Base-by-base conservation (phyloP, 2,329 filamentous ascomycete species). In the Neofusicoccum kwambonambiense region DNA sequence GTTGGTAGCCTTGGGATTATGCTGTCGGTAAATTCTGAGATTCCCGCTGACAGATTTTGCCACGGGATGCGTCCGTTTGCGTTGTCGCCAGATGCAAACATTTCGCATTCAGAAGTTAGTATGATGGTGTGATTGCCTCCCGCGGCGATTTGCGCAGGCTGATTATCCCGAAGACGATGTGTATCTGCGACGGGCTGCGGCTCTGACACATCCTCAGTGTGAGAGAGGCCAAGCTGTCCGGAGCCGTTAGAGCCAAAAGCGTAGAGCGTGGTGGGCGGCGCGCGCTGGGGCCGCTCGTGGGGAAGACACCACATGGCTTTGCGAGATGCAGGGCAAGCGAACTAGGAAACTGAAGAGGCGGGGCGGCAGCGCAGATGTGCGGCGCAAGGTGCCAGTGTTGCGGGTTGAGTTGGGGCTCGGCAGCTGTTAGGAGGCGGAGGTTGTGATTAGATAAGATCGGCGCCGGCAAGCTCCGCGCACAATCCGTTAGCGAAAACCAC, bases 71-170 rank as follows among this genome's bases (percentile, higher is more conserved):
- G 78, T 5, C 79, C 78, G 69, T 82, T 78, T 7, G 68, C 73
- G 73, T 86, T 81, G 65, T 89, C 85, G 0, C 93, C 93, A 51
- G 87, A 84, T 71, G 86, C 88, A 71, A 86, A 90, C 0, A 93
- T 79, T 1, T 78, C 70, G 0, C 89, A 89, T 31, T 81, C 74
- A 3, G 80, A 72, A n/a, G 84, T 86, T 11, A 93, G 80, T 9
- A 96, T 75, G 3, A 97, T 78, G 0, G 92, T 96, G 76, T 97
- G 94, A 72, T 97, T 97, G 1, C 93, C 93, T 3, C 94, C 94
- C 7, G 91, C 83, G 50, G 74, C 78, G 31, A 89, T 81, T 13
- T 73, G 70, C 41, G 45, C 22, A 7, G 64, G 62, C 17, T 58
- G 22, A 22, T 58, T 35, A 12, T 58, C 39, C 11, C 41, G 54